Evolutionary conservation across 2,329 filamentous ascomycete genomes (phyloP), one percentile per base, ranked within the genome.

Genomic region (Aureobasidium sp.): DNA sequence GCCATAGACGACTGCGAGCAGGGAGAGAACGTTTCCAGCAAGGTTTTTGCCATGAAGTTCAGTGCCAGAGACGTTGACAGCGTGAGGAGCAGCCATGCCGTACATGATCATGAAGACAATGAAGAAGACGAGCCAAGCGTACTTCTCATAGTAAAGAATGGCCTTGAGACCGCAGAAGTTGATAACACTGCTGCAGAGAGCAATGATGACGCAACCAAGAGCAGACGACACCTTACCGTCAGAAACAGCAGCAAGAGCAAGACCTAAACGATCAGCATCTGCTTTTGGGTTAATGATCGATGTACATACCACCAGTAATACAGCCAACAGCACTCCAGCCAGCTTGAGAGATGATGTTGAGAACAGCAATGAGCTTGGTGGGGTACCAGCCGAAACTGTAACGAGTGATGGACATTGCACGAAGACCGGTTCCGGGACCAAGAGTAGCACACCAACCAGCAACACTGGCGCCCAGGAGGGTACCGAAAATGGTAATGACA

Each of bases 321-420:
- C 74, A 77, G 6, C 74, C 74, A 11, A 76, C 74, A 8, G 73
- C 72, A 29, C 70, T 71, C 72, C 73, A 78, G 4, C 76, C 76
- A 30, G 77, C 71, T 64, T 79, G 77, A 52, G 78, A 73, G 34
- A 80, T 70, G 32, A 77, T 75, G 52, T 80, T 81, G 48, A 80
- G 73, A 2, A 75, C 67, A 5, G 77, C 77, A 60, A 77, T 74
- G 60, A 80, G 68, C 65, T 80, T 80, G 58, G 77, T 77, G 16
- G 78, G 77, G 63, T 73, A 80, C 74, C 78, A 80, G n/a, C 78
- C 78, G 62, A 80, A 78, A n/a, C 76, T 77, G 65, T 77, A 79
- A 54, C 78, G 71, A 53, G 75, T 74, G 34, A 77, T 73, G 2
- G 71, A 70, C 52, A 80, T 78, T 61, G 78, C 74, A 52, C 78